Base-by-base conservation (phyloP, 106 monocot species). In the Agapanthus africanus region DNA sequence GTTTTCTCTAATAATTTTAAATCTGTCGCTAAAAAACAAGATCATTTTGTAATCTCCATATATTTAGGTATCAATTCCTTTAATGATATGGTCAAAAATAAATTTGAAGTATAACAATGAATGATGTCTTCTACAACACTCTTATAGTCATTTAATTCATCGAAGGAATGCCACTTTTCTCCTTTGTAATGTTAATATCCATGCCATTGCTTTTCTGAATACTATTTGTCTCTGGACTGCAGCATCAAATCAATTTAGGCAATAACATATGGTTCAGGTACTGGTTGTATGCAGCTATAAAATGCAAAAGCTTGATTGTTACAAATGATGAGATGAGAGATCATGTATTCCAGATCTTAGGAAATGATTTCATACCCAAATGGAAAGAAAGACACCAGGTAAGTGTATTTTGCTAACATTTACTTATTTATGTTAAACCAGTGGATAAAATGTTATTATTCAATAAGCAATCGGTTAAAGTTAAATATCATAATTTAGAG, bases 381-480 rank as follows among this genome's bases (percentile, higher is more conserved):
- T 93, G 92, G 92, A 93, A 93, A 75, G 92, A 93, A 81, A 85
- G 85, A 65, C 92, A 93, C 74, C 92, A 93, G 92, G 92, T 93
- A 70, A 70, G 51, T 27, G 49, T 30, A 49, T 22, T 42, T 27
- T 79, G 32, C 50, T 30, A 11, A n/a, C 30, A 44, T 31, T 26
- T 46, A 6, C 18, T 59, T 59, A 11, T 59, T 59, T 59, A 59
- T 31, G 6, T 59, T 59, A 59, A 32, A 59, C 15, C 10, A 31
- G 59, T 11, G 30, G 59, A 52, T 5, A 52, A 52, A 52, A 25
- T 6, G 31, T 59, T 13, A 3, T 2, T 31, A 31, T 28, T 19
- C 19, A 13, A 11, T 10, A 41, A 41, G 14, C 44, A 10, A 21
- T 22, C 19, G 19, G 14, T 64, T 8, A 22, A 27, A 22, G 23